These are phyloP conservation scores for Verticillium isaacii DNA, from an alignment of 2,329 filamentous ascomycete genomes.

Conservation along the genomic window DNA sequence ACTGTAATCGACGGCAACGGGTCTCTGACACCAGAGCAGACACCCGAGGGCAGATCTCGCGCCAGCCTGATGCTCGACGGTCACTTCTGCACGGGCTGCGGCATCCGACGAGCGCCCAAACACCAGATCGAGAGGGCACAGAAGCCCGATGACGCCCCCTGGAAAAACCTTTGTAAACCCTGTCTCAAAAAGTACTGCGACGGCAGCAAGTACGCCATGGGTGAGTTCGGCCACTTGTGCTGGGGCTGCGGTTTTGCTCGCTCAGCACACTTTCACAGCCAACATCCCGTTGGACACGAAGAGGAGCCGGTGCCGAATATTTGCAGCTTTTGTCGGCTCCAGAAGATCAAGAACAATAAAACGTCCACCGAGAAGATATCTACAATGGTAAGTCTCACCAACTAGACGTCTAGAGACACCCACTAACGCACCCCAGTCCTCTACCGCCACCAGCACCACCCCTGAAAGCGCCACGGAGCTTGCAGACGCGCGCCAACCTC, in stretches of 20 bases:
- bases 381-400: not conserved
- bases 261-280: slow-evolving; percentile 27
- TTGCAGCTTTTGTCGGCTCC: slow-evolving; percentile 27
- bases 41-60: slow-evolving; percentile 3
- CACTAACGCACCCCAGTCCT: not conserved
- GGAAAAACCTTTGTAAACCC: slow-evolving; percentile 11
- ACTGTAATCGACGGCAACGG: not conserved
- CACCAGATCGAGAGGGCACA: slow-evolving; percentile 9
- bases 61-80: slow-evolving; percentile 9
- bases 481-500: not conserved
- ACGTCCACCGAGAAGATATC: slow-evolving; percentile 7
- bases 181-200: slow-evolving; percentile 8
- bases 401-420: too few species aligned
- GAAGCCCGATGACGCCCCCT: slow-evolving; percentile 4
- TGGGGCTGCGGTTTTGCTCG: slow-evolving; percentile 29
- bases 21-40: not conserved
- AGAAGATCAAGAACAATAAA: not conserved
- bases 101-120: slow-evolving; percentile 10
- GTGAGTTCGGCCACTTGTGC: slow-evolving; percentile 19
- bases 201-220: not conserved
- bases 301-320: slow-evolving; percentile 24
- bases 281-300: slow-evolving; percentile 20
- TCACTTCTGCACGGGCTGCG: slow-evolving; percentile 12
- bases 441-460: not conserved
- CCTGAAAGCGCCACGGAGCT: not conserved